A percentile compares a stretch with the other conserved stretches of the same genome.
These are phyloP conservation scores for Agrocybe pediades DNA, from an alignment of 768 basidiomycete genomes.

Conservation along the genomic window DNA sequence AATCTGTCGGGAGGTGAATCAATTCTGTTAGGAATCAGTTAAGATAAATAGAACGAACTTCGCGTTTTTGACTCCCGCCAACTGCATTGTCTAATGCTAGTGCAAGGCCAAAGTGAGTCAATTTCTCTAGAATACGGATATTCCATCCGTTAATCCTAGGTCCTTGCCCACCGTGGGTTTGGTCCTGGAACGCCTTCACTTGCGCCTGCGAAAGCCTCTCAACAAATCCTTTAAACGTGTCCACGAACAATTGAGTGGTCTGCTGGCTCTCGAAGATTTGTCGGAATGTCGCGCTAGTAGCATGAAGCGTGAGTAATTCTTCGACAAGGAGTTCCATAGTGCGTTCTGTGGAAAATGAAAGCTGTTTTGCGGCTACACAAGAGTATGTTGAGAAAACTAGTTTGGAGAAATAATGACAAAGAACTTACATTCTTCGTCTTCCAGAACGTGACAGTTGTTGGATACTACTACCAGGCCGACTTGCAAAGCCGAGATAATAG, in stretches of 20 bases:
- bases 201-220: slow-evolving; percentile 36
- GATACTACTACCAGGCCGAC: slow-evolving; percentile 49
- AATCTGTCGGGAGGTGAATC: slow-evolving; percentile 37
- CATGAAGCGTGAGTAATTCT: slow-evolving; percentile 70
- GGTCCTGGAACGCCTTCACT: slow-evolving; percentile 8
- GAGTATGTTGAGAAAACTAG: background rate
- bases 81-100: slow-evolving; percentile 67
- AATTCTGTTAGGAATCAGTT: background rate
- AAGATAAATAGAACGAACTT: slow-evolving; percentile 44
- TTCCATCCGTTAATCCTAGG: slow-evolving; percentile 40
- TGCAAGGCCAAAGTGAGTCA: slow-evolving; percentile 69
- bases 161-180: background rate
- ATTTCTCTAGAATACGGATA: slow-evolving; percentile 65
- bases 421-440: slow-evolving; percentile 29
- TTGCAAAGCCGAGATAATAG: slow-evolving; percentile 71
- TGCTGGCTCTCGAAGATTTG: slow-evolving; percentile 74
- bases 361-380: slow-evolving; percentile 14
- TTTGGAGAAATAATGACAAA: background rate
- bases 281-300: slow-evolving; percentile 65
- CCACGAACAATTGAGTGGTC: slow-evolving; percentile 66
- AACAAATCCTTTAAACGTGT: slow-evolving; percentile 61
- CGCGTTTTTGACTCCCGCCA: slow-evolving; percentile 66
- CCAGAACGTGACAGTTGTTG: slow-evolving; percentile 32
- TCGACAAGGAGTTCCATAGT: slow-evolving; percentile 66
- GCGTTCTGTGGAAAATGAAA: slow-evolving; percentile 31